Base-by-base conservation (phyloP, 2,329 filamentous ascomycete species). In the Scleromitrula shiraiana region DNA sequence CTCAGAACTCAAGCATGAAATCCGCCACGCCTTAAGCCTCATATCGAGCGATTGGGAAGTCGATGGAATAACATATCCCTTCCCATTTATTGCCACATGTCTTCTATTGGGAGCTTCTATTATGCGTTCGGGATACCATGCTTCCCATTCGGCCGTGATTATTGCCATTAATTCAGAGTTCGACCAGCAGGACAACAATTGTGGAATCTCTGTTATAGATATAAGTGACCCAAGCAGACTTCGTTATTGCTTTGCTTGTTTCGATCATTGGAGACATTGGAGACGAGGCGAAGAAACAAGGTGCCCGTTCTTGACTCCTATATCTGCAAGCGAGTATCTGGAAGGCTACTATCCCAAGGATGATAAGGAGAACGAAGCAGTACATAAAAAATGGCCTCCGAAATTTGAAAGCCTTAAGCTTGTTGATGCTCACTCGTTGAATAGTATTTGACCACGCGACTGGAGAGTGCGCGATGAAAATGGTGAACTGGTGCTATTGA, bases 181-280 rank as follows among this genome's bases (percentile, higher is more conserved):
- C n/a, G 7, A 53, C 12, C 19, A 29, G 29, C 17, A 33, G 19
- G 23, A 51, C 43, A 55, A 53, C 29, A 55, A 54, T 26, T n/a
- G n/a, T n/a, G n/a, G n/a, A n/a, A n/a, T n/a, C n/a, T 53, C 58
- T 3, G 50, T 61, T 17, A 27, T 61, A 6, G 57, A 61, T 40
- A 56, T 59, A 23, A 54, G 56, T 6, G 43, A 55, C 12, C 46
- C 32, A 2, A 19, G 26, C 3, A 22, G 35, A n/a, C 29, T 53
- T 4, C 46, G 41, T 4, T 58, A 59, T 41, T 58, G 53, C 30
- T 60, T 59, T 41, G 54, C 32, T n/a, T 6, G n/a, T n/a, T 26
- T 29, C 39, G 22, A 41, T 30, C n/a, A 41, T 14, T 27, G 39
- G 24, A n/a, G n/a, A n/a, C n/a, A n/a, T n/a, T n/a, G n/a, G n/a